These are phyloP conservation scores for Boletus rubropictus DNA, from an alignment of 768 basidiomycete genomes.

Conservation along the genomic window DNA sequence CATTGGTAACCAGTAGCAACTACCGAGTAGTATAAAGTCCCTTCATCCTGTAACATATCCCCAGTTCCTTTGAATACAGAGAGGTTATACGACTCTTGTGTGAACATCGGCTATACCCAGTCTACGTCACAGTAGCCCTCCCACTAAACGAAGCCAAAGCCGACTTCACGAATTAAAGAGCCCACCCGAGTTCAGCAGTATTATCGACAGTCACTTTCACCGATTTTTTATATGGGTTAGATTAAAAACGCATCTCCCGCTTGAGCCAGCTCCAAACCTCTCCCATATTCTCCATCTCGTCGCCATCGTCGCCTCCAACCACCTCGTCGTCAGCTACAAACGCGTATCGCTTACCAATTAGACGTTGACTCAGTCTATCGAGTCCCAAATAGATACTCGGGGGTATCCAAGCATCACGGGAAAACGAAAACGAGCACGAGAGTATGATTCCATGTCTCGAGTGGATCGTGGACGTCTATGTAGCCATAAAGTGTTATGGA, in stretches of 20 bases:
- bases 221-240: neutral
- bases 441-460: slow-evolving; percentile 1
- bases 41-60: too few relatives aligned
- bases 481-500: neutral
- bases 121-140: too few relatives aligned
- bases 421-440: slow-evolving; percentile 12
- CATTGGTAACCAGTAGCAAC: too few relatives aligned
- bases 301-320: neutral
- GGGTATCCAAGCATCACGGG: neutral
- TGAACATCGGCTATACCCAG: too few relatives aligned
- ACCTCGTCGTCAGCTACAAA: slow-evolving; percentile 30
- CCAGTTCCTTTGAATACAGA: too few relatives aligned
- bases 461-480: neutral
- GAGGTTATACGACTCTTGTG: too few relatives aligned
- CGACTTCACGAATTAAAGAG: too few relatives aligned
- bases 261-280: slow-evolving; percentile 31
- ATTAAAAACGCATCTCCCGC: slow-evolving; percentile 20
- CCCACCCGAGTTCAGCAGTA: neutral
- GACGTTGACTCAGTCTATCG: slow-evolving; percentile 20
- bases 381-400: neutral
- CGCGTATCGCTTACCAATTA: slow-evolving; percentile 39
- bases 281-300: slow-evolving; percentile 1
- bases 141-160: too few relatives aligned
- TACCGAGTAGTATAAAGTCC: too few relatives aligned
- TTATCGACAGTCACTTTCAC: too few relatives aligned